These are phyloP conservation scores for Hirschfeldia incana DNA, from an alignment of 345 rosid species.

Conservation along the genomic window DNA sequence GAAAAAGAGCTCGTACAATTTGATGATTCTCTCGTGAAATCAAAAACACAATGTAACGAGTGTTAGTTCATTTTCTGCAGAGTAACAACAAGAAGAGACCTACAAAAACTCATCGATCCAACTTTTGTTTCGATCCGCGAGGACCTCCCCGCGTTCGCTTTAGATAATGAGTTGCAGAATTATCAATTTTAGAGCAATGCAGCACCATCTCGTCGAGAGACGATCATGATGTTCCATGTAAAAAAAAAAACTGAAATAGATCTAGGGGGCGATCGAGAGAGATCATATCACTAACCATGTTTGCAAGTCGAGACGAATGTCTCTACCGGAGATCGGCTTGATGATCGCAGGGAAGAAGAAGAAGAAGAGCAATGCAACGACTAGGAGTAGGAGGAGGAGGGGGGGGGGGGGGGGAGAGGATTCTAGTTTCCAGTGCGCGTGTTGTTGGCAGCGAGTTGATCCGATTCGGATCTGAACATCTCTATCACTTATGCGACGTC, in stretches of 20 bases:
- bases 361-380: not conserved
- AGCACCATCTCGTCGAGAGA: not conserved
- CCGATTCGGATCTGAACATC: conserved; percentile 19
- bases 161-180: too few relatives aligned
- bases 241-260: not conserved
- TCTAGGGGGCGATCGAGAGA: conserved; percentile 13
- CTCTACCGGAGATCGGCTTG: conserved; percentile 15
- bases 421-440: not conserved
- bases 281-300: conserved; percentile 35
- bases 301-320: conserved; percentile 19
- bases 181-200: not conserved
- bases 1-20: not conserved
- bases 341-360: not conserved
- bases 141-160: not conserved
- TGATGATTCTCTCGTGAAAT: not conserved
- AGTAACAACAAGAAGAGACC: not conserved
- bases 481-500: conserved; percentile 6
- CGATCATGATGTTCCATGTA: not conserved
- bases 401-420: not conserved
- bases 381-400: too few relatives aligned
- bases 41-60: not conserved
- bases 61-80: not conserved
- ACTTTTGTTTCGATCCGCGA: not conserved
- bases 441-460: not conserved
- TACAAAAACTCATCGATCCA: not conserved